Conservation (phyloP, 1,139 yeast genomes). For the Suhomyces yuchorum region DNA sequence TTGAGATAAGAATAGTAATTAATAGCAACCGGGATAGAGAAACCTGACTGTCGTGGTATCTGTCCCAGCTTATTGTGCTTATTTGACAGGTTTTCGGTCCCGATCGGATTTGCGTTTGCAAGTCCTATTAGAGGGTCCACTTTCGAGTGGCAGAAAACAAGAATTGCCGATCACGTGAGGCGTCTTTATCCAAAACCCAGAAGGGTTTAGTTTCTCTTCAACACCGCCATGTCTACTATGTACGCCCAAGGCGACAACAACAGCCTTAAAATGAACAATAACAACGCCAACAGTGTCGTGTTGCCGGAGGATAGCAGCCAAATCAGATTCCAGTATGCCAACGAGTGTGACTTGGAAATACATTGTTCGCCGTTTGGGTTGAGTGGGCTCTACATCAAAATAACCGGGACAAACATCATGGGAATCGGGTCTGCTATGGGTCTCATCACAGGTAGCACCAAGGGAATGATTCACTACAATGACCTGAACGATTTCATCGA, state of each 20-base stretch:
- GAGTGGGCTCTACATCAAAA: constrained; percentile 53
- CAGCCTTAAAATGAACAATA: not conserved
- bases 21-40: too few relatives aligned
- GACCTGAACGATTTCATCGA: constrained; percentile 49
- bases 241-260: not conserved
- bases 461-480: constrained; percentile 55
- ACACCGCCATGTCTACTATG: not conserved
- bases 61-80: too few relatives aligned
- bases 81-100: too few relatives aligned
- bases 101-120: not conserved
- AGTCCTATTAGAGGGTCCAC: too few relatives aligned
- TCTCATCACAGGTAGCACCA: constrained; percentile 53
- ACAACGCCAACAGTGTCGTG: not conserved
- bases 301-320: constrained; percentile 19
- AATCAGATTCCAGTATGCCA: constrained; percentile 48
- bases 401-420: constrained; percentile 54
- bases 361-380: constrained; percentile 65
- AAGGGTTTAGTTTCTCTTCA: not conserved
- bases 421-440: constrained; percentile 66
- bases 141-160: not conserved
- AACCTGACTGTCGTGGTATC: too few relatives aligned
- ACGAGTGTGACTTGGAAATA: constrained; percentile 55
- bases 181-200: not conserved
- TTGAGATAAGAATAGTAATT: too few relatives aligned
- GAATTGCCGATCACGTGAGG: not conserved